Evolutionary conservation across 1,284 basidiomycete genomes (phyloP).

Genomic region (Cryptococcus sp.): DNA sequence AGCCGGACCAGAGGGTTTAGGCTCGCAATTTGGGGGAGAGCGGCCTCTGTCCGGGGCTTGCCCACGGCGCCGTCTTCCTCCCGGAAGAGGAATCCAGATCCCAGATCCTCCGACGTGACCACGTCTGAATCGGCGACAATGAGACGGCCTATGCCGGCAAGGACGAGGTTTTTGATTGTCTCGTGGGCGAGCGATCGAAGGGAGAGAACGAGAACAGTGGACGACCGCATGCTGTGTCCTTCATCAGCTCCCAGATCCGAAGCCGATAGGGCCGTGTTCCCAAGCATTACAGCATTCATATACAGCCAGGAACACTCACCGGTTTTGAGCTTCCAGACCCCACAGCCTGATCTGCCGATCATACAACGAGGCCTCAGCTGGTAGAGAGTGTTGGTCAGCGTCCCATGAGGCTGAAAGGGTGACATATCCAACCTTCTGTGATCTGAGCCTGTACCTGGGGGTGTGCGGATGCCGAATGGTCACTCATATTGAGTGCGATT

Average conservation of each 20-base stretch:
- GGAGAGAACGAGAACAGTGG: constrained; percentile 79
- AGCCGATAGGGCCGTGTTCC: not conserved
- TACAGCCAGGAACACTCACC: too few relatives aligned
- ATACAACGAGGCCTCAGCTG: constrained; percentile 82
- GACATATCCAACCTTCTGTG: constrained; percentile 36
- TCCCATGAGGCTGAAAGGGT: not conserved
- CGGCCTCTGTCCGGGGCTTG: constrained; percentile 77
- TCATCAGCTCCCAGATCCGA: not conserved
- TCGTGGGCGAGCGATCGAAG: constrained; percentile 89
- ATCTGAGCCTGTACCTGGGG: constrained; percentile 25
- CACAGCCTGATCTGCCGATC: constrained; percentile 96
- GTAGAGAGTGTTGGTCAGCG: too few relatives aligned
- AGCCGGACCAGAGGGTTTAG: constrained; percentile 89
- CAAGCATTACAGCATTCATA: not conserved
- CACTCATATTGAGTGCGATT: not conserved
- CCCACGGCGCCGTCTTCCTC: constrained; percentile 78
- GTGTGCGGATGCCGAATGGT: not conserved
- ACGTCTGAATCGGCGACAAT: constrained; percentile 56
- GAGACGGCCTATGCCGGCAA: constrained; percentile 58
- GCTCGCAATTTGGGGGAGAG: constrained; percentile 75
- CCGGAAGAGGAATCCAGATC: constrained; percentile 88
- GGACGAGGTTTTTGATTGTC: constrained; percentile 81
- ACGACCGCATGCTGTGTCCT: constrained; percentile 80
- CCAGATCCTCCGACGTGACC: constrained; percentile 69
- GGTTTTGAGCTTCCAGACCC: constrained; percentile 96